Base-by-base conservation (phyloP, 306 rosid species). In the Pyrus pyrifolia region DNA sequence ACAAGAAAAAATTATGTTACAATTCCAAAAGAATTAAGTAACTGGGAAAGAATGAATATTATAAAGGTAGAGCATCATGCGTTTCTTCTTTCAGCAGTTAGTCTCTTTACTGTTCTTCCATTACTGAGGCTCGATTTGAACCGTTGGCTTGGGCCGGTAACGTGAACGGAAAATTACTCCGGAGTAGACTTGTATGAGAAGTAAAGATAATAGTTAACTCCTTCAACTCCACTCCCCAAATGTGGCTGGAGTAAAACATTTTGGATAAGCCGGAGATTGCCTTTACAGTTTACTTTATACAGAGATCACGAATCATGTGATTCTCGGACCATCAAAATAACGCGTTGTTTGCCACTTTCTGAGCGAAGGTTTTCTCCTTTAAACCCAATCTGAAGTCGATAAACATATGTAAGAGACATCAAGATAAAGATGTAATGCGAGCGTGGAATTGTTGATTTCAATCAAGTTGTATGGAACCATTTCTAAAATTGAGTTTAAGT, bases 321-420 rank as follows among this genome's bases (percentile, higher is more conserved):
- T 79, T 86, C 97, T 85, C 90, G 93, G 74, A 89, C 97, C 83
- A 88, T 83, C 89, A 92, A 87, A 83, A 92, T 76, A 75, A 89
- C 82, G 9, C 99, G 93, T 83, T 87, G 99, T 95, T 96, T 96
- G 15, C 81, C 91, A 68, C 97, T 92, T 19, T 96, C 99, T 6
- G 91, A 49, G 40, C 99, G 97, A 66, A 96, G 96, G 85, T 22
- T 86, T n/a, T 96, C 98, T 74, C 90, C 87, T 86, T 95, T 96
- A 35, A 80, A 86, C 75, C 89, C 96, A 71, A 87, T 75, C 99
- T 96, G 87, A 74, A 75, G 27, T 76, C 33, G 40, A 71, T 17
- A 63, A 46, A 45, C 60, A 71, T 27, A 27, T 31, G 58, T 68
- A 38, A 68, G 49, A 57, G 11, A 73, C 18, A 31, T 25, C 29